These are phyloP conservation scores for Ascochyta fabae DNA, from an alignment of 2,329 filamentous ascomycete species.

Conservation along the genomic window DNA sequence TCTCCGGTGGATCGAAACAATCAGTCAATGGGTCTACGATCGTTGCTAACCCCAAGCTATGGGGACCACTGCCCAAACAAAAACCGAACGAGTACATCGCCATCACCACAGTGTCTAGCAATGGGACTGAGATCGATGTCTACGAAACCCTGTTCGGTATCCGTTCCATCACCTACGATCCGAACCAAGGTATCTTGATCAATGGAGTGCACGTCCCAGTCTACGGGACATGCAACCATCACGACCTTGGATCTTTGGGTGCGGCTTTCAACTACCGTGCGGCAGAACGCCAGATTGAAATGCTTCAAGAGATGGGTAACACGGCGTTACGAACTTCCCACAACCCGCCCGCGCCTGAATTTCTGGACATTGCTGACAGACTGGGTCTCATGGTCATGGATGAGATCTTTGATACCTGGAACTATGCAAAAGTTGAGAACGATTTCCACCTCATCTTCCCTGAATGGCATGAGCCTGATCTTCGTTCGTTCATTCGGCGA, in stretches of 20 bases:
- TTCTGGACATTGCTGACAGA: slow-evolving; percentile 58
- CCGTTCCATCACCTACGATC: slow-evolving; percentile 52
- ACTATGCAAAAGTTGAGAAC: slow-evolving; percentile 52
- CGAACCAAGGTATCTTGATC: slow-evolving; percentile 53
- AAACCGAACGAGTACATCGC: slow-evolving; percentile 58
- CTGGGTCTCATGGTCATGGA: slow-evolving; percentile 60
- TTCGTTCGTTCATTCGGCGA: slow-evolving; percentile 59
- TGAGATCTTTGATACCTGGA: slow-evolving; percentile 62
- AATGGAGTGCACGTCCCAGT: slow-evolving; percentile 56
- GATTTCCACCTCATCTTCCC: slow-evolving; percentile 61
- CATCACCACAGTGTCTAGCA: slow-evolving; percentile 45
- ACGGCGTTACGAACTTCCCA: slow-evolving; percentile 61
- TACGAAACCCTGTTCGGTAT: slow-evolving; percentile 62
- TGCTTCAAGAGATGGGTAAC: slow-evolving; percentile 58
- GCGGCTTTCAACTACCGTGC: slow-evolving; percentile 60
- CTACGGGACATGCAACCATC: slow-evolving; percentile 59
- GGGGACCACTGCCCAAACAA: slow-evolving; percentile 57
- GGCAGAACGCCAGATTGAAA: slow-evolving; percentile 57
- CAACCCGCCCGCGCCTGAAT: slow-evolving; percentile 60
- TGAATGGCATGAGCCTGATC: slow-evolving; percentile 61
- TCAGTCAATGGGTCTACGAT: slow-evolving; percentile 47
- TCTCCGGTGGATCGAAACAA: slow-evolving; percentile 44
- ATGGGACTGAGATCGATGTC: slow-evolving; percentile 44
- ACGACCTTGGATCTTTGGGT: slow-evolving; percentile 59
- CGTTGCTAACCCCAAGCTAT: slow-evolving; percentile 53